A percentile compares a stretch with the other conserved stretches of the same genome.
Evolutionary conservation across 768 basidiomycete species (phyloP).

Genomic region (Daedaleopsis nitida): DNA sequence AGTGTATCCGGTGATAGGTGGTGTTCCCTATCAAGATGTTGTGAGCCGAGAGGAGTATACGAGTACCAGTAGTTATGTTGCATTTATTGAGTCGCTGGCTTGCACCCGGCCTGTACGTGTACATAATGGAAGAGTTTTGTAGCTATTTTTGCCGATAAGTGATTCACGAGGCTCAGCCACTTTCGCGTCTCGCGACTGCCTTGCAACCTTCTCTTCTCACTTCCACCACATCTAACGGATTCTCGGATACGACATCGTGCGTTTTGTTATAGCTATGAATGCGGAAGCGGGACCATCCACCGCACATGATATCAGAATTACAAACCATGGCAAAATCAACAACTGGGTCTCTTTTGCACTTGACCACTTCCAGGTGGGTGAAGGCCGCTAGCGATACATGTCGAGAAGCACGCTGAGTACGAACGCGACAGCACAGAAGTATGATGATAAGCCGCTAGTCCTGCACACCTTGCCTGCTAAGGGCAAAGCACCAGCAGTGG

Average conservation of each 20-base stretch:
- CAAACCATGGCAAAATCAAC: slow-evolving; percentile 37
- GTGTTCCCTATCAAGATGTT: no score
- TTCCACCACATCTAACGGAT: no score
- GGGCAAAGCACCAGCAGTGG: slow-evolving; percentile 1
- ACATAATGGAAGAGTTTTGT: no score
- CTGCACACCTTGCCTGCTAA: slow-evolving; percentile 61
- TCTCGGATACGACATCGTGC: no score
- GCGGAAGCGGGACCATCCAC: slow-evolving; percentile 11
- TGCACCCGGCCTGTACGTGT: no score
- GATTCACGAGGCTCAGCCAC: no score
- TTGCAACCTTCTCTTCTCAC: no score
- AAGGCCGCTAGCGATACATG: no score
- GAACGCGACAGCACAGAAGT: slow-evolving; percentile 36
- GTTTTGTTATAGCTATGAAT: background rate
- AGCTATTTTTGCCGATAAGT: no score
- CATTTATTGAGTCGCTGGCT: no score
- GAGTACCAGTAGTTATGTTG: no score
- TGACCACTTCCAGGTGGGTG: slow-evolving; percentile 37
- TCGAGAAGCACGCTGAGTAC: background rate
- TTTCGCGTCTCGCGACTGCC: background rate
- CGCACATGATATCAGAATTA: slow-evolving; percentile 39
- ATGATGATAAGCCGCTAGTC: slow-evolving; percentile 50
- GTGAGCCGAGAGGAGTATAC: no score
- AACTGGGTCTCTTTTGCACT: slow-evolving; percentile 40
- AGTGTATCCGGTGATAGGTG: slow-evolving; percentile 61